Base-by-base conservation (phyloP, 2,329 filamentous ascomycete species). In the Chaetomiaceae sp. region DNA sequence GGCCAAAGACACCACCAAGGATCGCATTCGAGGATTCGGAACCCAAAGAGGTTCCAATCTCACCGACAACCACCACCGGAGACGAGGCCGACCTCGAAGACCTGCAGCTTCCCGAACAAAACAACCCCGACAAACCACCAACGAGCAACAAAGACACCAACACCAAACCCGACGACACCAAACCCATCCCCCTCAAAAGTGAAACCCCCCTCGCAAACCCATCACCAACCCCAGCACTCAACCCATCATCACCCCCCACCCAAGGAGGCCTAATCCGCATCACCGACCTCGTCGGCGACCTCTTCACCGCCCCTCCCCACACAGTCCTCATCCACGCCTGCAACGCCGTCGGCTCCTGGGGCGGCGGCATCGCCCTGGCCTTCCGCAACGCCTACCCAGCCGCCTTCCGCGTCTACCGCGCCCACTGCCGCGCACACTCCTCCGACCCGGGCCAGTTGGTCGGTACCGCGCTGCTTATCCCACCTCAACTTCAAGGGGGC, bases 241-340 rank as follows among this genome's bases (percentile, higher is more conserved):
- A 27, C 5, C 34, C 27, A 23, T 19, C 33, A 14, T 27, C 38
- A 22, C 42, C 36, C 33, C 12, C 31, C 4, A 11, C 27, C 29
- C 25, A 23, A 3, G 17, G 19, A 25, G 23, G 6, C 19, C 17
- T 37, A 25, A 55, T 56, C 51, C 57, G 39, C 46, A 48, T 59
- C 31, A 40, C 42, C 29, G 51, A 59, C 33, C 48, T 46, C 11
- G 22, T 25, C 3, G 56, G 56, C 48, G 51, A 63, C 52, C 40
- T 61, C 45, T 61, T 63, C 52, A 36, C 51, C 19, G 55, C 57
- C 12, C 58, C 61, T 1, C 51, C 54, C 15, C 33, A 49, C 45
- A 49, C 53, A 14, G 39, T 62, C 27, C 49, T 64, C 45, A 63
- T 64, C 51, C 57, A 61, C 56, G 56, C 61, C 23, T 63, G 61